Conservation (phyloP, 1,139 yeast species). For the Geotrichum citri-aurantii region DNA sequence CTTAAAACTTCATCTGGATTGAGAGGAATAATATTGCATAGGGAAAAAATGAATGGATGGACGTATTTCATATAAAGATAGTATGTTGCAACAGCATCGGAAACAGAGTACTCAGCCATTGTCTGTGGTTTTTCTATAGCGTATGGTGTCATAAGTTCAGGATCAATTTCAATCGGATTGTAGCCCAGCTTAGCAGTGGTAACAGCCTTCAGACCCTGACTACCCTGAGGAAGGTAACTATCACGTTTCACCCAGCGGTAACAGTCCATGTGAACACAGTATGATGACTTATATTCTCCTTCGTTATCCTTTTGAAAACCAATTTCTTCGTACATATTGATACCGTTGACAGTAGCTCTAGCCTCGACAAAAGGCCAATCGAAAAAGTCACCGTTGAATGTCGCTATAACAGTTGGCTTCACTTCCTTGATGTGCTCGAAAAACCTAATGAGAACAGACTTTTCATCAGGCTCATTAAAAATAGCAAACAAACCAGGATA, state of each 20-base stretch:
- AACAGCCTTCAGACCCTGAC: conserved; percentile 97
- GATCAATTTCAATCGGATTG: conserved; percentile 94
- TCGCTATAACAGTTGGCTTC: conserved; percentile 90
- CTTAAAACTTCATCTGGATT: conserved; percentile 95
- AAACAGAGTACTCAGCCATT: conserved; percentile 92
- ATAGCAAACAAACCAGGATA: conserved; percentile 86
- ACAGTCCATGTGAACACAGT: conserved; percentile 97
- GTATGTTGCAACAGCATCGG: conserved; percentile 98
- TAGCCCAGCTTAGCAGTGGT: conserved; percentile 94
- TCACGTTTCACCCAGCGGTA: conserved; percentile 99
- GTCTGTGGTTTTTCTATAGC: conserved; percentile 92
- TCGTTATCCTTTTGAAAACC: conserved; percentile 87
- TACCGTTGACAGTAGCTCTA: conserved; percentile 73
- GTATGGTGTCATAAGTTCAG: conserved; percentile 96
- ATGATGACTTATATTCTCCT: conserved; percentile 87
- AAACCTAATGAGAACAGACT: conserved; percentile 64
- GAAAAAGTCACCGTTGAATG: conserved; percentile 96
- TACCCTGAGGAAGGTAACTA: conserved; percentile 94
- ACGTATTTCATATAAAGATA: conserved; percentile 94
- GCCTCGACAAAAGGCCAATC: conserved; percentile 99
- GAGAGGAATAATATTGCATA: conserved; percentile 90
- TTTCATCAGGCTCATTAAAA: conserved; percentile 85
- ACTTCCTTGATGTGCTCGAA: conserved; percentile 87
- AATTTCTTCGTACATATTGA: conserved; percentile 87
- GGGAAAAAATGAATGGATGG: conserved; percentile 93